phyloP scores from a whole-genome alignment of 768 basidiomycete genomes.

The Lactarius quietus region DNA sequence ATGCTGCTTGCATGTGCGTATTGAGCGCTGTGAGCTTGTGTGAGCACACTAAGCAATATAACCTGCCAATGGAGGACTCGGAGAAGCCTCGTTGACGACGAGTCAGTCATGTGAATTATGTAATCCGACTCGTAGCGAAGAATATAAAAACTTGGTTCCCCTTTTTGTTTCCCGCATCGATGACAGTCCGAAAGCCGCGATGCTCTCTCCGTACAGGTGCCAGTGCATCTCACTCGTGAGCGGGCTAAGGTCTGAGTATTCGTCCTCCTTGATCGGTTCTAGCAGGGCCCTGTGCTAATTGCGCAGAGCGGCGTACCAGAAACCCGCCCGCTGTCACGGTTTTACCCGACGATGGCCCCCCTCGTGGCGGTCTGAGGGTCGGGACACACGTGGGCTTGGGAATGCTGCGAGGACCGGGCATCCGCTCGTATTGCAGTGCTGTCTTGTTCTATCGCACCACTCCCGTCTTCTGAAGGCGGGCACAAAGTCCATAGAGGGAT shows the following conservation, averaged over 20 bases:
- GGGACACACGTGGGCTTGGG: constrained; percentile 29
- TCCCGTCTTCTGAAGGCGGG: background rate
- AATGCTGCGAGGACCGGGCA: constrained; percentile 32
- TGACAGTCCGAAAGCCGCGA: constrained; percentile 23
- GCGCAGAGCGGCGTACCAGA: constrained; percentile 33
- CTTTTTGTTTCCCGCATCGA: background rate
- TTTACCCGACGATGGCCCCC: constrained; percentile 1
- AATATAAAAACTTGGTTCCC: background rate
- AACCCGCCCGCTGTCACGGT: constrained; percentile 23
- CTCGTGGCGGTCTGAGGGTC: background rate
- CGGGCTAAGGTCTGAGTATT: constrained; percentile 36
- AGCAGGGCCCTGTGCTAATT: constrained; percentile 30
- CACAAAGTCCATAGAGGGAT: background rate
- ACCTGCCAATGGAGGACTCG: too few species aligned
- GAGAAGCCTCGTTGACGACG: too few species aligned
- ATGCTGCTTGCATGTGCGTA: too few species aligned
- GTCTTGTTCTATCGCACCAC: constrained; percentile 21
- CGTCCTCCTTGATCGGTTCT: constrained; percentile 33
- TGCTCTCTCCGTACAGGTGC: constrained; percentile 24
- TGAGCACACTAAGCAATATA: too few species aligned
- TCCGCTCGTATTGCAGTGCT: constrained; percentile 1
- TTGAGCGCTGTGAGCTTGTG: too few species aligned
- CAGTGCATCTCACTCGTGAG: constrained; percentile 28
- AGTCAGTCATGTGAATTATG: background rate
- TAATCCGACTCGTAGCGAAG: background rate